These are phyloP conservation scores for Zea luxurians DNA, from an alignment of 176 grass and related monocot genomes.

Conservation along the genomic window DNA sequence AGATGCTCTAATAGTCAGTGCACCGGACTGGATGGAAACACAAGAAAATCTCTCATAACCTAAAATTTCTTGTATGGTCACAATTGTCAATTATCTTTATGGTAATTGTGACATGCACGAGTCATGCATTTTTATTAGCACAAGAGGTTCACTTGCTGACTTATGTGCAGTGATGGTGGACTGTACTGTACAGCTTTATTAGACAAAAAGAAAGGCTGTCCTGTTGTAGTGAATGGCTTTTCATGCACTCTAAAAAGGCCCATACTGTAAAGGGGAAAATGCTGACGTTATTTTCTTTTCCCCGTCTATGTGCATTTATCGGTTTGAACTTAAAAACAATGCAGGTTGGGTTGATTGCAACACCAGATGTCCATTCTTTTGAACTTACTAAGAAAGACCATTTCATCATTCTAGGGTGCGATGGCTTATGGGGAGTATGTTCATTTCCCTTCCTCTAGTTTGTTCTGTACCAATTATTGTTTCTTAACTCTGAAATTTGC, in stretches of 20 bases:
- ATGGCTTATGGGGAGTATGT: conserved; percentile 96
- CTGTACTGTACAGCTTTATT: not conserved
- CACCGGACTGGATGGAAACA: not conserved
- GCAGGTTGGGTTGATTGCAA: conserved; percentile 84
- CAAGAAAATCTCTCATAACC: not conserved
- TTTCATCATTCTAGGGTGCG: conserved; percentile 88
- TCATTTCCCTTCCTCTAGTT: conserved; percentile 20
- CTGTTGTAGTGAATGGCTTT: not conserved
- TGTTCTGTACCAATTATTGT: not conserved
- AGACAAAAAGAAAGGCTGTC: not conserved
- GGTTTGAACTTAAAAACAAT: conserved; percentile 11
- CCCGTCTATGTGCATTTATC: not conserved
- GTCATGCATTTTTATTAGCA: not conserved
- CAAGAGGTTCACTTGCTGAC: conserved; percentile 2
- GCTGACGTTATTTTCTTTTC: not conserved
- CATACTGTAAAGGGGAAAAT: not conserved
- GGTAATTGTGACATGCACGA: not conserved
- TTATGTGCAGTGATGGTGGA: not conserved
- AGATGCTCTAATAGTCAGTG: no score
- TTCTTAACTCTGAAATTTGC: not conserved
- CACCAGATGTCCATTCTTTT: conserved; percentile 90
- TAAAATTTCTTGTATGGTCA: not conserved
- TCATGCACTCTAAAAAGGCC: not conserved
- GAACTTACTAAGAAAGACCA: conserved; percentile 74
- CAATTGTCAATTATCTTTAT: conserved; percentile 12